phyloP scores from a whole-genome alignment of 2,329 filamentous ascomycete species.

The Trichothecium sympodiale region DNA sequence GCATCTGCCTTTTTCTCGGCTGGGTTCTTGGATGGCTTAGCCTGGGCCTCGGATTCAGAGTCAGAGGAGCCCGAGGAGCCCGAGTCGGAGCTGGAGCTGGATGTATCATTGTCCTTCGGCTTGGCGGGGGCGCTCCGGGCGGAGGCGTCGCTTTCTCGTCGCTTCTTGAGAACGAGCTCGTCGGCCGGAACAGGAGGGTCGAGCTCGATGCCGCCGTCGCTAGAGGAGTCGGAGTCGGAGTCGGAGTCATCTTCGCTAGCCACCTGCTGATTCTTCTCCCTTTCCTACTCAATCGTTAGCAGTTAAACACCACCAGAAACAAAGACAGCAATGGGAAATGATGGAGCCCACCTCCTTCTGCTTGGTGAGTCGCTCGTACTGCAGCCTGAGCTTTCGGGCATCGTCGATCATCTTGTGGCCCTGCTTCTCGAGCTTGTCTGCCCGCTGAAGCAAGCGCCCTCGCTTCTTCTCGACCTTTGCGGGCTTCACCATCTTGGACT shows the following conservation, averaged over 20 bases:
- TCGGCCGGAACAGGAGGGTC: slow-evolving; percentile 13
- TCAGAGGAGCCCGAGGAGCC: neutral
- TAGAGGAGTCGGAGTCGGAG: slow-evolving; percentile 12
- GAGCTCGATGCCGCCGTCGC: slow-evolving; percentile 10
- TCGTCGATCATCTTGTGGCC: slow-evolving; percentile 27
- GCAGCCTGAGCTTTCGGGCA: slow-evolving; percentile 21
- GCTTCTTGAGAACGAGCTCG: slow-evolving; percentile 19
- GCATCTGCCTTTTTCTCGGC: slow-evolving; percentile 11
- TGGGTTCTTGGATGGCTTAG: slow-evolving; percentile 1
- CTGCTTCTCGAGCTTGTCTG: slow-evolving; percentile 28
- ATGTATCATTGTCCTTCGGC: slow-evolving; percentile 7
- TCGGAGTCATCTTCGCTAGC: slow-evolving; percentile 6
- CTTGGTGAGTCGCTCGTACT: slow-evolving; percentile 14
- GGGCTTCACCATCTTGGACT: slow-evolving; percentile 11
- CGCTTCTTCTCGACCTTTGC: slow-evolving; percentile 26
- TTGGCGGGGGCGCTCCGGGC: slow-evolving; percentile 12
- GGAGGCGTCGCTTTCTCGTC: slow-evolving; percentile 18
- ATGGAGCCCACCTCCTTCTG: slow-evolving; percentile 7
- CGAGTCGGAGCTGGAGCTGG: slow-evolving; percentile 1
- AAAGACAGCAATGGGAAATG: slow-evolving; percentile 5
- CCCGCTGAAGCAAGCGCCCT: slow-evolving; percentile 23
- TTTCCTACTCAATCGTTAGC: slow-evolving; percentile 4
- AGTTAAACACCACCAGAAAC: neutral
- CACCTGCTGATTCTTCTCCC: slow-evolving; percentile 12
- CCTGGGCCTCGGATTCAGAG: slow-evolving; percentile 5